Conservation (phyloP, 2,329 filamentous ascomycete genomes). For the Sporothrix inflata region DNA sequence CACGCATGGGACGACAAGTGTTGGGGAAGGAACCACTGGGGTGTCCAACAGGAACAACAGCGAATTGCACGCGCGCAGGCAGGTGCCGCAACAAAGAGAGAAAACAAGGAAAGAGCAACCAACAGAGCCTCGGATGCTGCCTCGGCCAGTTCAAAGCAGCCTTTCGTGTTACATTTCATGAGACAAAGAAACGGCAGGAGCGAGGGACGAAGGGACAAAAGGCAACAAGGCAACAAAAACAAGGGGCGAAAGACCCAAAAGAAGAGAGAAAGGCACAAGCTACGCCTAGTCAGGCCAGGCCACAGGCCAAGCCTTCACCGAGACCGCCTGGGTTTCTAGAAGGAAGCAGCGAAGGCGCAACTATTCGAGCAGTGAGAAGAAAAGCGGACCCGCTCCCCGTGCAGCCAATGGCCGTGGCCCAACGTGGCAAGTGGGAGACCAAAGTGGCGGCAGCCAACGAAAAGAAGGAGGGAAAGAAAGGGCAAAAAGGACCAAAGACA, state of each 20-base stretch:
- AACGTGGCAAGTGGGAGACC: slow-evolving; percentile 28
- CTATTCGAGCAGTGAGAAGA: slow-evolving; percentile 13
- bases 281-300: background rate
- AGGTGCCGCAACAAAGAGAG: background rate
- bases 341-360: slow-evolving; percentile 21
- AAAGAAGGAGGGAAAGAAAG: slow-evolving; percentile 12
- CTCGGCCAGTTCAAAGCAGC: slow-evolving; percentile 2
- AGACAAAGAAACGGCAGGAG: slow-evolving; percentile 6
- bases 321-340: slow-evolving; percentile 26
- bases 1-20: slow-evolving; percentile 19
- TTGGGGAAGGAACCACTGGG: slow-evolving; percentile 20
- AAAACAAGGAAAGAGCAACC: background rate
- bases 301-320: slow-evolving; percentile 15
- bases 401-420: slow-evolving; percentile 28
- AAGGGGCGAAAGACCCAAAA: background rate
- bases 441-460: slow-evolving; percentile 31
- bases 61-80: background rate
- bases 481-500: background rate
- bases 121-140: background rate
- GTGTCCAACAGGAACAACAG: background rate
- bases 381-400: slow-evolving; percentile 20
- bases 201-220: background rate
- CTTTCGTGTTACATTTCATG: background rate
- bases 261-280: background rate
- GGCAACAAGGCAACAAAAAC: background rate